These are phyloP conservation scores for Arabis alpina DNA, from an alignment of 345 rosid species.

Conservation along the genomic window DNA sequence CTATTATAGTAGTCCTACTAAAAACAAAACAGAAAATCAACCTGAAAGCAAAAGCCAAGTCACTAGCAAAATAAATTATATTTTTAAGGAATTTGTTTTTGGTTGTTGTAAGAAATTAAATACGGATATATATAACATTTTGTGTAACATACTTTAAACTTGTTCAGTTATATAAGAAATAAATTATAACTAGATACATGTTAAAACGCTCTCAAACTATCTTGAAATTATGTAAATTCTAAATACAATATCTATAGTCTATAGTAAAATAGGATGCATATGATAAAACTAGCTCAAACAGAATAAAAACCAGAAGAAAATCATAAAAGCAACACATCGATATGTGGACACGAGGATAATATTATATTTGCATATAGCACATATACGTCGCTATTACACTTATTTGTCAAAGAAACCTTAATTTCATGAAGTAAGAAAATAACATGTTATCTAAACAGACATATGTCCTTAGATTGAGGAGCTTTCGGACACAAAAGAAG, in stretches of 20 bases:
- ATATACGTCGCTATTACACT: constrained; percentile 26
- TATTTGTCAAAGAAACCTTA: constrained; percentile 30
- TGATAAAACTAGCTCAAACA: not conserved
- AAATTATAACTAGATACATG: not conserved
- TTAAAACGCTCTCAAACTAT: not conserved
- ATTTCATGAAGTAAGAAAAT: constrained; percentile 23
- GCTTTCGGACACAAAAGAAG: constrained; percentile 19
- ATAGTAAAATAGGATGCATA: not conserved
- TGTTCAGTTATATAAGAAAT: not conserved
- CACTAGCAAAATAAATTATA: constrained; percentile 21
- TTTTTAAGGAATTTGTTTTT: not conserved
- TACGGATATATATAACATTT: not conserved
- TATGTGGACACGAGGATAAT: not conserved
- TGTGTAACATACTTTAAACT: not conserved
- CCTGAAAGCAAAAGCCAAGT: constrained; percentile 22
- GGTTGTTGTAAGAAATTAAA: not conserved
- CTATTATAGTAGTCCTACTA: constrained; percentile 26
- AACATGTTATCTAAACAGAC: constrained; percentile 23
- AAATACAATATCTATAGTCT: not conserved
- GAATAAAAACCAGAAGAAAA: constrained; percentile 3
- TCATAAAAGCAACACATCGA: not conserved
- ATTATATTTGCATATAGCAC: not conserved
- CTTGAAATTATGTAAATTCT: not conserved
- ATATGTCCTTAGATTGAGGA: constrained; percentile 43
- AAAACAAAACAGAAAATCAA: constrained; percentile 9